Evolutionary conservation across 805 yeast species (phyloP), one percentile per base, ranked within the genome.

Genomic region (Wickerhamiella dianesei): DNA sequence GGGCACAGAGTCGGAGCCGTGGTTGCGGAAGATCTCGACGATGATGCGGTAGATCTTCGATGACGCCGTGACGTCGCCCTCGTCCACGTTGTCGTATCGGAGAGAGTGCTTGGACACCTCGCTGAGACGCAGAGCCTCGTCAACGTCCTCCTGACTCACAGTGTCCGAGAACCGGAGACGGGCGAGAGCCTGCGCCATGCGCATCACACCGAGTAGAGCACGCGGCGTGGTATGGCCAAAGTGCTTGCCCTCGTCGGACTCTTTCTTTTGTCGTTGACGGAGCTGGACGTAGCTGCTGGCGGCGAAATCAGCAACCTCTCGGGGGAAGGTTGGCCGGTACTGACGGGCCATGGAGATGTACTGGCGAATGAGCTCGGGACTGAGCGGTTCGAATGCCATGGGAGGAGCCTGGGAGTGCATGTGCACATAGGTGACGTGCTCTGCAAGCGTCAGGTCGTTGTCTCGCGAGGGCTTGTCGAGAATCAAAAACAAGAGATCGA

Each of bases 181-280:
- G 0, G 98, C 97, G 52, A 84, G 72, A 1, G 96, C 98, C 67
- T 89, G 97, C 1, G 98, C 76, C 73, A 92, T 72, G 68, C 99
- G 80, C 55, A 92, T 68, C 44, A 94, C 80, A 56, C 92, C 97
- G 48, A 92, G 71, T 52, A 92, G 72, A 2, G 97, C 87, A 71
- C 99, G 80, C 48, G 97, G 96, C 1, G 98, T 88, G 18, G 94
- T 82, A 65, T 88, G 96, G 42, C 88, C 78, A 62, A 89, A 89
- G 32, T 88, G 79, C 53, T 80, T 80, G 12, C 53, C 50, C 14
- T 45, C 46, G 57, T 65, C 64, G 60, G 82, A 83, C 60, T 82
- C 82, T 48, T 75, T 69, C 59, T 83, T 84, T 18, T 94, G 82
- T 59, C 86, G 94, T 66, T 89, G 95, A 62, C 99, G 76, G 79